Base-by-base conservation (phyloP, 164 flowering plant species). In the grape (Vitis vinifera) region DNA sequence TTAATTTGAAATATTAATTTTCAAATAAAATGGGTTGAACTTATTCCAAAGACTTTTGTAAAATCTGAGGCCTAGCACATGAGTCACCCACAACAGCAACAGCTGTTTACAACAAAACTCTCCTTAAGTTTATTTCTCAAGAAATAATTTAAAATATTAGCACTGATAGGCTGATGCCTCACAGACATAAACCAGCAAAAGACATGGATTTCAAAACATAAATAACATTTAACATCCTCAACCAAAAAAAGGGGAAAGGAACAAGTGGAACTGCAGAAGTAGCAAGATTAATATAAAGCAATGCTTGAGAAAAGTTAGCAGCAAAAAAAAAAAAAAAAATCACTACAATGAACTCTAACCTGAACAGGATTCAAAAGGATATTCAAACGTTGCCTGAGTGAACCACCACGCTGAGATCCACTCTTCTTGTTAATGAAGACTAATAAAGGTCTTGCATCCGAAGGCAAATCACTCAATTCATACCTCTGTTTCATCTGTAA, bases 401-500 rank as follows among this genome's bases (percentile, higher is more conserved):
- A 84, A 75, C 86, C 81, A 62, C 98, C 99, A 51, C 92, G 89
- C 63, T 87, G 97, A 37, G 97, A 97, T 49, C 99, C 99, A 80
- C 99, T 95, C 81, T 90, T 95, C 73, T 89, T 91, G 87, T 95
- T 95, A 59, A 93, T 83, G 76, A 95, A 95, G 60, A 95, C 99
- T 68, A 95, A 74, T 47, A 95, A 77, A 10, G 99, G 98, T 72
- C 98, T 90, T 31, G 96, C 85, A 82, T 95, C 97, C 37, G 92
- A 78, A 65, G 98, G 97, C 79, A 93, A 76, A 78, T 95, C 92
- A 69, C 70, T 81, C 77, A 95, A 63, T 80, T 88, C 97, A 79
- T 85, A 93, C 59, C 74, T 89, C 64, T 81, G 97, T 66, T 80
- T 85, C 77, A 74, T 58, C n/a, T 80, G 71, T 68, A 77, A 68